These are phyloP conservation scores for Brassica incana DNA, from an alignment of 345 rosid genomes.

Conservation along the genomic window DNA sequence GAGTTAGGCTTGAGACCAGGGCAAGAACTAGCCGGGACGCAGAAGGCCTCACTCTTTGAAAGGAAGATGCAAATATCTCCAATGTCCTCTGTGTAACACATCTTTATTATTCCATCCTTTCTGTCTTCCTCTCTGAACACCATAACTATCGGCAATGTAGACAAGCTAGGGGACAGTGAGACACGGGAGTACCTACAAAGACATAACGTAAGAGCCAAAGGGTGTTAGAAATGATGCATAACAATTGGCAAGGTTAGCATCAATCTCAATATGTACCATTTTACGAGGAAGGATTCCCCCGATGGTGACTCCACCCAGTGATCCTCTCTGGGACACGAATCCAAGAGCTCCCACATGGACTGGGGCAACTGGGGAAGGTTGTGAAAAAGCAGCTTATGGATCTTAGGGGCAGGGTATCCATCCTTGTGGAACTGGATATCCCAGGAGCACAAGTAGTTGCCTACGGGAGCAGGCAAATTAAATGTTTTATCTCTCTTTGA, in stretches of 20 bases:
- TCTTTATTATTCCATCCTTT: neutral
- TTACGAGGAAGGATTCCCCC: neutral
- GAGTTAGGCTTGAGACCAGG: constrained; percentile 10
- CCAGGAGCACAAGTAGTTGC: neutral
- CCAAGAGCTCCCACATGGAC: neutral
- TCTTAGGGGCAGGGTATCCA: neutral
- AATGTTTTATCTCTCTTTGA: neutral
- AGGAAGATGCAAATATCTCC: neutral
- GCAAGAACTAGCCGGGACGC: neutral
- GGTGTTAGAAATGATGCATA: neutral
- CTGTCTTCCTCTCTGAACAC: neutral
- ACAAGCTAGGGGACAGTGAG: neutral
- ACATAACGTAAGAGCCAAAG: neutral
- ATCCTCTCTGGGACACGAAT: neutral
- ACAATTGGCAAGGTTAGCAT: neutral
- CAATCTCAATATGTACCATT: neutral
- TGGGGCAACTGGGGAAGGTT: neutral
- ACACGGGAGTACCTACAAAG: neutral
- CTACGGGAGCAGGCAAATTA: neutral
- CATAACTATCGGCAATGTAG: neutral
- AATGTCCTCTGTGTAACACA: neutral
- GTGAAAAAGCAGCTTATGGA: neutral
- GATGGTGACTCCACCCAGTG: neutral
- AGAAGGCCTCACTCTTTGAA: constrained; percentile 3
- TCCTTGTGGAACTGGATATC: neutral